Conservation (phyloP, 169 alveolate genomes). For the Plasmodium vivax region DNA sequence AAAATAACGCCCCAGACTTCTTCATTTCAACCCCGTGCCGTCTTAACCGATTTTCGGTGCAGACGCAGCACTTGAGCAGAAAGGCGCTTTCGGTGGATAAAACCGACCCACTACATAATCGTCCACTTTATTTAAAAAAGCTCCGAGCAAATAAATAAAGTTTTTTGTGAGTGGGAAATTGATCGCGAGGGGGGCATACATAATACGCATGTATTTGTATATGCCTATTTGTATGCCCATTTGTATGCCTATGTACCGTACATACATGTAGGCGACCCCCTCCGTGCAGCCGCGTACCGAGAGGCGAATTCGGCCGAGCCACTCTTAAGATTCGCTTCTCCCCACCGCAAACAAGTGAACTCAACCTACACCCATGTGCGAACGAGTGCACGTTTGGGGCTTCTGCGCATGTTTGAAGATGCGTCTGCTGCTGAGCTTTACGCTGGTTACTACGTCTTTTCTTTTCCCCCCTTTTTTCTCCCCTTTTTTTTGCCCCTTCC, state of each 20-base stretch:
- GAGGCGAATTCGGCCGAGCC: neutral
- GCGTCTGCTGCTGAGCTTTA: neutral
- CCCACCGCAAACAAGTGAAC: neutral
- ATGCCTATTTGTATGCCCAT: neutral
- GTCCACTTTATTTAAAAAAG: conserved; percentile 59
- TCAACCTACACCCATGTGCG: neutral
- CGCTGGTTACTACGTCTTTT: neutral
- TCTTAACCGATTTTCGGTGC: neutral
- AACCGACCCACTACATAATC: conserved; percentile 44
- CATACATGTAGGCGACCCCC: neutral
- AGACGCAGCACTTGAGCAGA: neutral
- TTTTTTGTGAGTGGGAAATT: conserved; percentile 58
- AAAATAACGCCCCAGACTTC: neutral
- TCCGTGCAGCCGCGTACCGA: neutral
- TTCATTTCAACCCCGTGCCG: neutral
- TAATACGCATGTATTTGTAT: neutral
- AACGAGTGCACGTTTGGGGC: neutral
- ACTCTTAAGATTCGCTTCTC: neutral
- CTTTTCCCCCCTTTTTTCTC: neutral
- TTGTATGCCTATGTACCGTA: neutral
- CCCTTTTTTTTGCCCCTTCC: neutral
- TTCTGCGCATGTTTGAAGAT: neutral
- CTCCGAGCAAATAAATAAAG: conserved; percentile 30
- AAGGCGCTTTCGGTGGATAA: neutral
- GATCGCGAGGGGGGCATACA: neutral